Base-by-base conservation (phyloP, 2,329 filamentous ascomycete species). In the Alternaria tenuissima region DNA sequence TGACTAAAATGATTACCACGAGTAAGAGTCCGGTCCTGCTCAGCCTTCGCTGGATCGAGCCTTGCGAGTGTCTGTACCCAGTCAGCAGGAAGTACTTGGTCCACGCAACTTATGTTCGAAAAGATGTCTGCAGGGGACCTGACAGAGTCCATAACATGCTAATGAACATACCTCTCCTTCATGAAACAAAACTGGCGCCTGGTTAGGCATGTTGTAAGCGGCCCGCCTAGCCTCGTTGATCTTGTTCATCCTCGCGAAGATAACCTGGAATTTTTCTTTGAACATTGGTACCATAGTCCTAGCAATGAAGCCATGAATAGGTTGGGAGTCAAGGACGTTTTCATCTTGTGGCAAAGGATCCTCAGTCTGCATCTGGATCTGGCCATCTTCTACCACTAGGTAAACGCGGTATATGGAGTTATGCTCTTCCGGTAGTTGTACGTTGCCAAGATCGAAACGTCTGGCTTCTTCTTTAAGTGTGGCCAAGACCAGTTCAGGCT, bases 371-470 rank as follows among this genome's bases (percentile, higher is more conserved):
- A 71, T 58, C 52, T 75, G 63, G 24, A 69, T 64, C 0, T 60
- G 57, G 4, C 64, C 70, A 20, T 65, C 52, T 3, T 74, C 68
- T 4, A 72, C 55, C 2, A 61, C 49, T 3, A 76, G 32, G n/a
- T 62, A 55, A 1, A 67, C 62, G 1, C 62, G 58, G 16, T 58
- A 52, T 14, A 70, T 47, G 8, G 36, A 39, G 20, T 69, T 64
- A 3, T 52, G 55, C 9, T 67, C 62, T 34, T 68, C 66, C 1
- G 59, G 43, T 26, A 73, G 71, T 18, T 59, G 44, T 0, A 78
- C 72, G 26, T 78, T 77, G 14, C 75, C 74, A 2, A 78, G 52
- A 26, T 76, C 72, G 52, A 71, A 72, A 8, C 38, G 57, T 7
- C 58, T 68, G 1, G 71, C 72, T 8, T 44, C 48, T 8, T 66